These are phyloP conservation scores for Viola pubescens DNA, from an alignment of 441 rosid genomes.

Conservation along the genomic window DNA sequence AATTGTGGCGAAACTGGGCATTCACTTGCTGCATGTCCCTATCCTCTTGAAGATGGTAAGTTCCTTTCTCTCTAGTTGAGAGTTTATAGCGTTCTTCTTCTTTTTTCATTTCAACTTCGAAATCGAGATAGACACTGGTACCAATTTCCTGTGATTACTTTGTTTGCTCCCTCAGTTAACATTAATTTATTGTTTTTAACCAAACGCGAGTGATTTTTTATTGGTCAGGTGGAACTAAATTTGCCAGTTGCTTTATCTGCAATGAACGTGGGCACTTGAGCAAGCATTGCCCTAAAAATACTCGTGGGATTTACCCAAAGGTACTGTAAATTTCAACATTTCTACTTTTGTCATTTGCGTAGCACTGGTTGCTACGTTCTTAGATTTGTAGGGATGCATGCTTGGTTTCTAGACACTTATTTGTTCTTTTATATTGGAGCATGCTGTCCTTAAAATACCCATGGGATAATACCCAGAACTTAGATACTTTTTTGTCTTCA, in stretches of 20 bases:
- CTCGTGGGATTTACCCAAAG: constrained; percentile 90
- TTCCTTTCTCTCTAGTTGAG: neutral
- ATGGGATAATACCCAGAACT: too few relatives aligned
- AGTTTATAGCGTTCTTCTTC: neutral
- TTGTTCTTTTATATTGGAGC: too few relatives aligned
- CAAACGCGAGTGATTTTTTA: constrained; percentile 1
- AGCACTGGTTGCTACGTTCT: neutral
- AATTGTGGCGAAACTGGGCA: constrained; percentile 79
- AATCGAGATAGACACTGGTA: neutral
- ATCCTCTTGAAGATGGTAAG: constrained; percentile 70
- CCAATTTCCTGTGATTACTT: neutral
- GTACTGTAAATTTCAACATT: constrained; percentile 25
- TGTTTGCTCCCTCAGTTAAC: neutral
- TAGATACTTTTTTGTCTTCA: too few relatives aligned
- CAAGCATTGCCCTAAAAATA: constrained; percentile 75
- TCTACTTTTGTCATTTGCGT: neutral
- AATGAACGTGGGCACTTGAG: constrained; percentile 78
- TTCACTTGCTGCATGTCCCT: constrained; percentile 66
- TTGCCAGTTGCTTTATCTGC: constrained; percentile 83
- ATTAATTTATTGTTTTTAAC: neutral
- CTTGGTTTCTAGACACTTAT: neutral
- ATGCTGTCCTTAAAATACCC: too few relatives aligned
- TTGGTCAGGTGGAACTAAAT: constrained; percentile 68
- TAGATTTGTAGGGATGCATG: neutral
- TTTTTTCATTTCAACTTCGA: neutral